Evolutionary conservation across 164 flowering plant genomes (phyloP).

Genomic region (Brasenia schreberi): DNA sequence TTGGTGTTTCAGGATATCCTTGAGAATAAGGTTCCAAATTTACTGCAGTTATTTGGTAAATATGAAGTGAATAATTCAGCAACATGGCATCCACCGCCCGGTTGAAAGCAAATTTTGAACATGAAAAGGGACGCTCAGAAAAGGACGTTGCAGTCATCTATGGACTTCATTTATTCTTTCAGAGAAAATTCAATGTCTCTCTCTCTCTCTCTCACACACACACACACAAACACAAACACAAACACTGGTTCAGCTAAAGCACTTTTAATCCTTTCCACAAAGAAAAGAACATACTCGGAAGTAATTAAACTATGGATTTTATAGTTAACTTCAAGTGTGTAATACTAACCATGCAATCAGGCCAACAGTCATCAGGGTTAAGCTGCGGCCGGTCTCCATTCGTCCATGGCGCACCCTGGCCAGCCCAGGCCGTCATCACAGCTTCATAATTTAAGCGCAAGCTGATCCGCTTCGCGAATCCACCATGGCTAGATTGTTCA

Average conservation of each 20-base stretch:
- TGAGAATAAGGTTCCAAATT: too few relatives aligned
- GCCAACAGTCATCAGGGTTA: conserved; percentile 49
- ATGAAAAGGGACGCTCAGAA: not conserved
- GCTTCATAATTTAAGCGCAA: conserved; percentile 58
- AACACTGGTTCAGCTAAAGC: not conserved
- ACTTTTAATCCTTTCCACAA: not conserved
- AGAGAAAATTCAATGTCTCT: not conserved
- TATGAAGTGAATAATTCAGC: too few relatives aligned
- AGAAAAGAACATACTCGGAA: not conserved
- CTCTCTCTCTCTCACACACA: not conserved
- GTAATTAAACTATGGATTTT: not conserved
- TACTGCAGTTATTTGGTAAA: too few relatives aligned
- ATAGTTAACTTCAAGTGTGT: not conserved
- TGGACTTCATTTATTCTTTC: not conserved
- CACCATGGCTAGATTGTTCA: conserved; percentile 1
- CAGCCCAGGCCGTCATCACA: conserved; percentile 61
- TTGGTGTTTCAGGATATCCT: too few relatives aligned
- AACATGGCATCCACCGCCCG: not conserved
- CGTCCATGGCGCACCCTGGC: conserved; percentile 68
- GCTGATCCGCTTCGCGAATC: conserved; percentile 15
- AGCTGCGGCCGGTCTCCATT: conserved; percentile 47
- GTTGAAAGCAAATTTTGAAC: not conserved
- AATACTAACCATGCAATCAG: conserved; percentile 9
- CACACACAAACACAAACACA: not conserved
- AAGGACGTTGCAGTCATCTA: not conserved